These are phyloP conservation scores for Barnettozyma sp. DNA, from an alignment of 805 yeast species.

Conservation along the genomic window DNA sequence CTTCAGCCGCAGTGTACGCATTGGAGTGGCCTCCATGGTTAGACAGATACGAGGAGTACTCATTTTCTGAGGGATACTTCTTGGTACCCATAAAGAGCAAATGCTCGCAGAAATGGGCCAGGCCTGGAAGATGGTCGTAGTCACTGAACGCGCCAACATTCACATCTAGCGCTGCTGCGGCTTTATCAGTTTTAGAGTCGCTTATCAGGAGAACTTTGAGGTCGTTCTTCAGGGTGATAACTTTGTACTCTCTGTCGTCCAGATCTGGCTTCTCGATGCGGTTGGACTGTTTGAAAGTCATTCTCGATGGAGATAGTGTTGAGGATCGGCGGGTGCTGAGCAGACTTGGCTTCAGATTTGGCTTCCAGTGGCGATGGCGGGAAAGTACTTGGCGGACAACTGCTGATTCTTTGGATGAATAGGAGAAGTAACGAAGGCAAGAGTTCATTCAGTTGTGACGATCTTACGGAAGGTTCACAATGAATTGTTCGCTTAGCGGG, in stretches of 20 bases:
- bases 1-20: conserved; percentile 85
- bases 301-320: not conserved
- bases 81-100: conserved; percentile 74
- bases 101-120: conserved; percentile 76
- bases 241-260: conserved; percentile 74
- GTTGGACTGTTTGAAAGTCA: conserved; percentile 21
- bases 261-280: conserved; percentile 35
- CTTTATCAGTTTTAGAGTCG: conserved; percentile 63
- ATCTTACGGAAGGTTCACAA: not conserved
- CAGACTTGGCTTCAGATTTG: too few species aligned
- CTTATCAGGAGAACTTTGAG: conserved; percentile 56
- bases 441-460: conserved; percentile 1
- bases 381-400: not conserved
- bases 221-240: conserved; percentile 51
- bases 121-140: conserved; percentile 54
- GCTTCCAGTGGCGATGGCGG: too few species aligned
- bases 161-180: conserved; percentile 77
- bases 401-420: not conserved
- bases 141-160: conserved; percentile 73
- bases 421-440: not conserved
- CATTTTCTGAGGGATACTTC: conserved; percentile 74
- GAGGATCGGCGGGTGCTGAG: too few species aligned
- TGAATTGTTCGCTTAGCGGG: not conserved
- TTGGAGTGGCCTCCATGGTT: conserved; percentile 86
- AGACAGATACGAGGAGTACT: conserved; percentile 65